Evolutionary conservation across 2,329 filamentous ascomycete species (phyloP).

Genomic region (Tolypocladium nubicola): DNA sequence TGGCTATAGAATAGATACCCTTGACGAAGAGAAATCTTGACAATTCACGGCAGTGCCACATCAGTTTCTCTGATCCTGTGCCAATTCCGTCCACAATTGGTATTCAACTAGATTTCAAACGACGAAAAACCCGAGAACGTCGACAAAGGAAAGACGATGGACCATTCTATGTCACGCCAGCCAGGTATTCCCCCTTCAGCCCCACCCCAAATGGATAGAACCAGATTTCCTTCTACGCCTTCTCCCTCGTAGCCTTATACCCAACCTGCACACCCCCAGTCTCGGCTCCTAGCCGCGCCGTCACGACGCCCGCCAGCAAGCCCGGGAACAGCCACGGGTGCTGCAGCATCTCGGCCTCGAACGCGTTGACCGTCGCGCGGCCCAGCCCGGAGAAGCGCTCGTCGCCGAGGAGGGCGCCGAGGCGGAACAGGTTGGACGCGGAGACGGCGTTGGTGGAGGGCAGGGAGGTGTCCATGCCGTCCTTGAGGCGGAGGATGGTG

Average conservation of each 20-base stretch:
- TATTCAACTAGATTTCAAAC: not conserved
- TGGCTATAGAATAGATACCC: slow-evolving; percentile 32
- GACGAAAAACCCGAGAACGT: not conserved
- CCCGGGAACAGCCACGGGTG: slow-evolving; percentile 88
- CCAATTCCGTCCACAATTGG: not conserved
- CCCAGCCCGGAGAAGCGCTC: slow-evolving; percentile 54
- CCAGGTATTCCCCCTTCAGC: not conserved
- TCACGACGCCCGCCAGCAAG: slow-evolving; percentile 66
- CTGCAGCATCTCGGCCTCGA: slow-evolving; percentile 84
- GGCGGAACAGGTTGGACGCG: slow-evolving; percentile 77
- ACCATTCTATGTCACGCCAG: not conserved
- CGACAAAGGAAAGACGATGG: not conserved
- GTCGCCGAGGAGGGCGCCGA: slow-evolving; percentile 60
- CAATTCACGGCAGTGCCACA: not conserved
- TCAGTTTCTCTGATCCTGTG: not conserved
- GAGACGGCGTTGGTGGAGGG: slow-evolving; percentile 84
- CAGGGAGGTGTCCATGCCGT: slow-evolving; percentile 86
- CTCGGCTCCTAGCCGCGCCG: slow-evolving; percentile 58
- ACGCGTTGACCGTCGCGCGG: slow-evolving; percentile 67
- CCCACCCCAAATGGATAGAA: not conserved
- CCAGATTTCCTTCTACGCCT: slow-evolving; percentile 3
- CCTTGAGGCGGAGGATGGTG: slow-evolving; percentile 78
- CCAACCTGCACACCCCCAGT: slow-evolving; percentile 14
- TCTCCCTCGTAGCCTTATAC: slow-evolving; percentile 14
- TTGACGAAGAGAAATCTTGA: slow-evolving; percentile 8